Base-by-base conservation (phyloP, 2,329 filamentous ascomycete genomes). In the Ophiostoma populinum region DNA sequence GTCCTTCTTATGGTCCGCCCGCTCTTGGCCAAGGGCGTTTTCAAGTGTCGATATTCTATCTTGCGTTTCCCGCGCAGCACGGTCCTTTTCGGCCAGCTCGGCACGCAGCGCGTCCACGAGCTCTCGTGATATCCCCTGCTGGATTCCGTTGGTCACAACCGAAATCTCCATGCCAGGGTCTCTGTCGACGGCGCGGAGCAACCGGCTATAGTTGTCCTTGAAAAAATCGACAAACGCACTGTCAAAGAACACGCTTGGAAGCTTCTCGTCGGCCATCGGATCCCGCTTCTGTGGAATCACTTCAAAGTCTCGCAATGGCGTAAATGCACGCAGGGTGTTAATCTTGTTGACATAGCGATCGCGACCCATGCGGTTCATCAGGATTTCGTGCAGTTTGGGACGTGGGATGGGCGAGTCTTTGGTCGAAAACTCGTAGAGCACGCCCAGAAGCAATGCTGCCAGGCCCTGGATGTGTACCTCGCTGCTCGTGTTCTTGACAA, bases 391-490 rank as follows among this genome's bases (percentile, higher is more conserved):
- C 29, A 98, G 59, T 8, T 79, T 86, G 17, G 74, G 65, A 41
- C 90, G 70, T 6, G 87, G 71, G 34, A 98, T 77, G 0, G 90
- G 83, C 0, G 87, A 95, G 55, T 98, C 90, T 51, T 92, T 93
- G 1, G 87, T 94, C 8, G 87, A 95, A 49, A 95, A 98, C 49
- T 98, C 90, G 51, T 95, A 98, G 5, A 90, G 67, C 15, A 92
- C 76, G 8, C 87, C 90, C 2, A 95, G 64, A 1, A 98, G 59
- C 51, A 85, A 74, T 12, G 85, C 79, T 51, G 80, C 83, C 10
- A 98, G 64, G 2, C 90, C 90, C 44, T 82, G 79, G 11, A 87
- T 65, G 21, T 92, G 60, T 15, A 70, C 61, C 40, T 74, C 75
- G 10, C 71, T 71, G 19, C 65, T 56, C 45, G 65, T 58, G 40